Conservation (phyloP, 75 land plant genomes). For the Isoetes taiwanensis region DNA sequence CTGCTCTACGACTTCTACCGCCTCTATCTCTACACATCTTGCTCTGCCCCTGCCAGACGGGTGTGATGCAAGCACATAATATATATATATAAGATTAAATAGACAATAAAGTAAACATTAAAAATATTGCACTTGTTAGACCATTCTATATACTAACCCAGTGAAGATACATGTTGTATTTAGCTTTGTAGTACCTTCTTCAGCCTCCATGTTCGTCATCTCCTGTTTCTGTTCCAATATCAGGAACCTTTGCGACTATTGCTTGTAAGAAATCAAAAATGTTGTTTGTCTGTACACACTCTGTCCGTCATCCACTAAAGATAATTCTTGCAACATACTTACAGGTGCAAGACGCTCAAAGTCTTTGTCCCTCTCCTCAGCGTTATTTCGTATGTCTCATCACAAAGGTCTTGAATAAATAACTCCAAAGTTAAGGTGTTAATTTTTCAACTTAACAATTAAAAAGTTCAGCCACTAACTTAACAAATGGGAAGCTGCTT, state of each 20-base stretch:
- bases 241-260: slow-evolving; percentile 75
- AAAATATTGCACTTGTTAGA: neutral
- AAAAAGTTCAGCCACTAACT: slow-evolving; percentile 3
- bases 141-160: neutral
- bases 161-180: neutral
- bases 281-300: slow-evolving; percentile 61
- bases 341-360: slow-evolving; percentile 78
- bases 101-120: neutral
- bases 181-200: slow-evolving; percentile 33
- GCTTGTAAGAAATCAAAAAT: slow-evolving; percentile 76
- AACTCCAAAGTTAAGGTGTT: slow-evolving; percentile 63
- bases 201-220: slow-evolving; percentile 32
- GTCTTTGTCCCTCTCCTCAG: slow-evolving; percentile 78
- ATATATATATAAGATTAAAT: neutral
- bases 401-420: slow-evolving; percentile 81
- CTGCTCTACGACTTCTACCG: slow-evolving; percentile 19
- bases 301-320: too few relatives aligned
- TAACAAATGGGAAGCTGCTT: neutral
- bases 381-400: slow-evolving; percentile 76
- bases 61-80: slow-evolving; percentile 3
- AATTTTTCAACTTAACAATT: slow-evolving; percentile 2
- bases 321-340: too few relatives aligned
- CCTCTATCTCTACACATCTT: slow-evolving; percentile 44
- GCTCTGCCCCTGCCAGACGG: slow-evolving; percentile 49
- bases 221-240: slow-evolving; percentile 25